These are phyloP conservation scores for Sporisorium exsertum DNA, from an alignment of 1,284 basidiomycete genomes.

Conservation along the genomic window DNA sequence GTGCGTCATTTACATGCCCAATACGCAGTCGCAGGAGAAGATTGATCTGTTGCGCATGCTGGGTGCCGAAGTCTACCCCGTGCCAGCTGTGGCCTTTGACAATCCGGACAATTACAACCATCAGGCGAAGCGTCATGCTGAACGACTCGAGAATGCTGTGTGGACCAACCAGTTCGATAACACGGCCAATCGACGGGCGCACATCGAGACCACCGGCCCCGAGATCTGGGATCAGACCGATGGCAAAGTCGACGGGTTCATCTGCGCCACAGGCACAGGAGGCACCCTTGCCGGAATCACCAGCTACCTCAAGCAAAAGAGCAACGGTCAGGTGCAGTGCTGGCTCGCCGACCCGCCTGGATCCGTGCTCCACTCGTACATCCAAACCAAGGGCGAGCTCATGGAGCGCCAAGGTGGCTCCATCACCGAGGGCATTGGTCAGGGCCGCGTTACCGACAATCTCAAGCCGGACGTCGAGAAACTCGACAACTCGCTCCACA, in stretches of 20 bases:
- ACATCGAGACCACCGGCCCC: constrained; percentile 91
- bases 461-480: constrained; percentile 82
- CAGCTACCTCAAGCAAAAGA: constrained; percentile 85
- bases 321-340: constrained; percentile 82
- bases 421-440: constrained; percentile 98
- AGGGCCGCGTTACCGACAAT: constrained; percentile 96
- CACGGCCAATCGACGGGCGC: constrained; percentile 84
- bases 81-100: constrained; percentile 95
- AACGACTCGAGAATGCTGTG: constrained; percentile 84
- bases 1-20: constrained; percentile 99
- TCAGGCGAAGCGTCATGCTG: constrained; percentile 90
- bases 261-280: constrained; percentile 93
- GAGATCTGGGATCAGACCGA: constrained; percentile 94
- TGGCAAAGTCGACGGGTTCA: constrained; percentile 86
- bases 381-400: constrained; percentile 81
- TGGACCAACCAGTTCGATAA: constrained; percentile 99
- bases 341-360: constrained; percentile 98
- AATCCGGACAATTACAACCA: constrained; percentile 98
- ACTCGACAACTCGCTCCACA: constrained; percentile 83
- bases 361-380: constrained; percentile 87
- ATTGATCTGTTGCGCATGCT: constrained; percentile 97
- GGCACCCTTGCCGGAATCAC: constrained; percentile 93
- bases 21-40: constrained; percentile 93
- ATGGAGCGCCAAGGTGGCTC: constrained; percentile 83
- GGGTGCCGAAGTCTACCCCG: constrained; percentile 93